Evolutionary conservation across 2,329 filamentous ascomycete species (phyloP).

Genomic region (Graphiopsis chlorocephala): DNA sequence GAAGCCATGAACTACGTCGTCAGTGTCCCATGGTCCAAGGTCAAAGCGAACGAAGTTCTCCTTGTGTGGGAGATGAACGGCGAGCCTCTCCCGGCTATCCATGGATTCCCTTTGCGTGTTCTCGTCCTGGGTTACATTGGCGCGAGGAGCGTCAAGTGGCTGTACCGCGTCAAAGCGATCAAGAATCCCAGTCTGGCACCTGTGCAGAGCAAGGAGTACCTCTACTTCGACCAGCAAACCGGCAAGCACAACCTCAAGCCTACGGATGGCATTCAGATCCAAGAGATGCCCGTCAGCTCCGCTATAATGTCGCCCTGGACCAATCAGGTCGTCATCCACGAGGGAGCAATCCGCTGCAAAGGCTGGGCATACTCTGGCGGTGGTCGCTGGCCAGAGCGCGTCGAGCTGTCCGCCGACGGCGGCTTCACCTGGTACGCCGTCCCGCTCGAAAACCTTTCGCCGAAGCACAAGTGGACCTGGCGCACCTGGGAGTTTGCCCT

Average conservation of each 20-base stretch:
- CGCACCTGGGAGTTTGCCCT: slow-evolving; percentile 56
- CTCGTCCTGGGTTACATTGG: slow-evolving; percentile 65
- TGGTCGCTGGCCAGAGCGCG: slow-evolving; percentile 63
- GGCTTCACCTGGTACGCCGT: slow-evolving; percentile 62
- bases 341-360: slow-evolving; percentile 40
- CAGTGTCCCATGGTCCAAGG: slow-evolving; percentile 61
- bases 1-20: slow-evolving; percentile 61
- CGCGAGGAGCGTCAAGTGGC: slow-evolving; percentile 62
- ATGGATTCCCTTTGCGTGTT: slow-evolving; percentile 62
- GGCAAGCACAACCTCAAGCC: slow-evolving; percentile 58
- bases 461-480: slow-evolving; percentile 58
- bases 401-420: slow-evolving; percentile 64
- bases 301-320: slow-evolving; percentile 59
- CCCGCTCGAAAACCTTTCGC: slow-evolving; percentile 51
- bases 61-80: slow-evolving; percentile 72
- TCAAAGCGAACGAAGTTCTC: slow-evolving; percentile 62
- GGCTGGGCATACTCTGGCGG: slow-evolving; percentile 70
- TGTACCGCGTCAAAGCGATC: slow-evolving; percentile 59
- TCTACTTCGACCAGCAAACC: slow-evolving; percentile 61
- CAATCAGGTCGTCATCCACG: slow-evolving; percentile 53
- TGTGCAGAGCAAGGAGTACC: slow-evolving; percentile 58
- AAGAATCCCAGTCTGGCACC: slow-evolving; percentile 50
- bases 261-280: slow-evolving; percentile 58
- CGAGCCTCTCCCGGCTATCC: slow-evolving; percentile 60
- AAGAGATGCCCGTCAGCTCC: slow-evolving; percentile 66